Evolutionary conservation across 306 rosid species (phyloP).

Genomic region (peach (Prunus persica)): Prunus_persica_NCBIv2 NC_034011.1:21164501-21165000

Average conservation of each 20-base stretch:
- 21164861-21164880: slow-evolving; percentile 12
- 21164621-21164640: background rate
- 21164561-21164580: slow-evolving; percentile 13
- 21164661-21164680: background rate
- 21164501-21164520: slow-evolving; percentile 4
- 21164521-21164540: slow-evolving; percentile 32
- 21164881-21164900: slow-evolving; percentile 27
- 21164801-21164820: slow-evolving; percentile 3
- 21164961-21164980: no score
- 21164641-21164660: slow-evolving; percentile 23
- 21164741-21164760: slow-evolving; percentile 34
- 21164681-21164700: slow-evolving; percentile 18
- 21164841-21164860: slow-evolving; percentile 1
- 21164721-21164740: slow-evolving; percentile 15
- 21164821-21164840: background rate
- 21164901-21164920: background rate
- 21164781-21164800: slow-evolving; percentile 20
- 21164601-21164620: slow-evolving; percentile 30
- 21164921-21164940: no score
- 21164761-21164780: slow-evolving; percentile 14
- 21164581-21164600: slow-evolving; percentile 5
- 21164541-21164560: background rate
- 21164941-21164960: no score
- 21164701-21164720: slow-evolving; percentile 14
- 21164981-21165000: no score